Conservation (phyloP, 2,329 filamentous ascomycete species). For the Fusarium nurragi region DNA sequence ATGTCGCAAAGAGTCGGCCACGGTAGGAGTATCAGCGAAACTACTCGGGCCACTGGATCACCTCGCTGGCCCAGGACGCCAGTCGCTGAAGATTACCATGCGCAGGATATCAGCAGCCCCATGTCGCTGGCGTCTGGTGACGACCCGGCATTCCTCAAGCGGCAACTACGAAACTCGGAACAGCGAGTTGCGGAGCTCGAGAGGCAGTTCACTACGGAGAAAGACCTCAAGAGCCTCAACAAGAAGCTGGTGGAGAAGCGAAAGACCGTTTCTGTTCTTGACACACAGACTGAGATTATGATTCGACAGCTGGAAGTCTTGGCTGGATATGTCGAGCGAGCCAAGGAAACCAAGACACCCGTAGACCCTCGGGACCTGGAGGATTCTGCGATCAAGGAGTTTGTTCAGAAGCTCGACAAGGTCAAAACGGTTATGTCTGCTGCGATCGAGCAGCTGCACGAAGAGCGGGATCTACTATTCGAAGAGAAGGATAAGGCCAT, state of each 20-base stretch:
- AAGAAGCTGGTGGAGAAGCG: slow-evolving; percentile 91
- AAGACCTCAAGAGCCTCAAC: slow-evolving; percentile 78
- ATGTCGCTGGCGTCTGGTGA: slow-evolving; percentile 70
- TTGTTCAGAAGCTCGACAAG: slow-evolving; percentile 77
- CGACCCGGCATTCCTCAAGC: slow-evolving; percentile 74
- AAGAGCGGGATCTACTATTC: slow-evolving; percentile 80
- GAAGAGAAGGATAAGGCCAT: slow-evolving; percentile 87
- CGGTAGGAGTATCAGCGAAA: slow-evolving; percentile 72
- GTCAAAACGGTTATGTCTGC: slow-evolving; percentile 68
- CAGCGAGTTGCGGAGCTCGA: slow-evolving; percentile 88
- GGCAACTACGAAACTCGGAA: slow-evolving; percentile 82
- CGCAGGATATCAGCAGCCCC: slow-evolving; percentile 76
- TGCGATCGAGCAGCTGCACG: slow-evolving; percentile 67
- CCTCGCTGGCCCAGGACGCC: slow-evolving; percentile 77
- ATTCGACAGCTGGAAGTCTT: slow-evolving; percentile 90
- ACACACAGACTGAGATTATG: slow-evolving; percentile 95
- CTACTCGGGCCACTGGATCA: slow-evolving; percentile 70
- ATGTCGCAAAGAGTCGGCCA: slow-evolving; percentile 59
- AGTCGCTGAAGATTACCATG: slow-evolving; percentile 62
- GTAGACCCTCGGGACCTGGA: slow-evolving; percentile 85
- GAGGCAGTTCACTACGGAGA: slow-evolving; percentile 74
- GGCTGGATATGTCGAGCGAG: slow-evolving; percentile 85
- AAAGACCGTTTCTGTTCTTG: slow-evolving; percentile 92
- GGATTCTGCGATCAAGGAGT: slow-evolving; percentile 88
- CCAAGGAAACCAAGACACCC: slow-evolving; percentile 82